Evolutionary conservation across 257 asterid genomes (phyloP), one percentile per base, ranked within the genome.

Genomic region (Apocynum venetum): DNA sequence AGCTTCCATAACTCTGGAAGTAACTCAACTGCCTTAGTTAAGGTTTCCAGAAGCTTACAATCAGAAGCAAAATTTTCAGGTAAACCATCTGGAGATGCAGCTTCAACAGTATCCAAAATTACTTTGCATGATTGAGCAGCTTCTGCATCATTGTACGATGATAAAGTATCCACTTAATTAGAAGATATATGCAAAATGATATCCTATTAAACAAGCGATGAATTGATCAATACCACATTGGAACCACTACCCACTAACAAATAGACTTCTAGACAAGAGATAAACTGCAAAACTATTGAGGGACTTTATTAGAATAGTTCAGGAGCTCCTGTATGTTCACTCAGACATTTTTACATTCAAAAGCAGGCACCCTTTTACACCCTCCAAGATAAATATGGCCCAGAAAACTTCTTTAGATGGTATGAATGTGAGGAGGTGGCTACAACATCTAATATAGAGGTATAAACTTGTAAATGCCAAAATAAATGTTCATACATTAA

Each of bases 1-100:
- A 86, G 89, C 76, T 88, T 89, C 88, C 89, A 94, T 53, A 92
- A 63, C 86, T 94, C 97, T 6, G 98, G 98, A 57, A 92, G 98
- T 51, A 94, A 80, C 89, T 89, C 98, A 6, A 94, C 97, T 0
- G 95, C 88, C 76, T 89, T 89, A 87, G 82, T 89, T 83, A 92
- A 51, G 14, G 89, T 92, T 79, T 94, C 98, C 55, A 88, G 76
- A 80, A 94, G 78, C 85, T 94, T 94, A 74, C 83, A 76, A 72
- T 94, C 96, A 17, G 90, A 80, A 63, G 90, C 85, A 43, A 90
- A 81, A 66, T 48, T 85, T 78, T 88, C 92, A 4, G 97, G 88
- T 77, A 94, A 73, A 77, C 97, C 98, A 20, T 89, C 88, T 10
- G 96, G 97, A 15, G 84, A 79, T 74, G 94, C 88, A 57, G 94